Base-by-base conservation (phyloP, 768 basidiomycete species). In the Scleroderma citrinum region DNA sequence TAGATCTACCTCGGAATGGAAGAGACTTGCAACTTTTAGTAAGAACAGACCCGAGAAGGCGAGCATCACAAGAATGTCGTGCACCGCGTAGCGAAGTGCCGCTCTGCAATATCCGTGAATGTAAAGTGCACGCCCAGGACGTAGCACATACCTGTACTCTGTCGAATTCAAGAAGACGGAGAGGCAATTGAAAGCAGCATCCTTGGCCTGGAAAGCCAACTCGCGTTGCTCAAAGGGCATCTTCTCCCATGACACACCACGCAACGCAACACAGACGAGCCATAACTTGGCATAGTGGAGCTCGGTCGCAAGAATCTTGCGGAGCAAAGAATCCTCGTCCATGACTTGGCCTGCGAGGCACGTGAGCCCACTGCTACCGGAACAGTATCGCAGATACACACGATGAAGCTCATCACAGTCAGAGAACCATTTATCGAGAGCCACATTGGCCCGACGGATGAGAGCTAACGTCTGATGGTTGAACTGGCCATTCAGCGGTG, bases 211-310 rank as follows among this genome's bases (percentile, higher is more conserved):
- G 73, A 95, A 94, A 3, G 92, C 92, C 40, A 95, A 76, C 64
- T 95, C 93, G 34, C 92, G 83, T 62, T 95, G 93, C 65, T 96
- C 93, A 52, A 88, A 91, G 3, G 91, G 83, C 85, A 96, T 91
- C 68, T 92, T 93, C 61, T 96, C 92, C 93, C 92, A 97, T 5
- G 88, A 82, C 21, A 87, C 88, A 16, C 93, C 93, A 51, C 93
- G 81, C 40, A 97, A 71, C 12, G 92, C 92, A 20, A 95, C 85
- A 62, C 93, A 96, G 19, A 93, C 86, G 29, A 95, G 79, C 93
- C 93, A 96, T 5, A 97, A 75, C 64, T 95, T 94, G 24, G 93
- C 89, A 62, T 95, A 93, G 61, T 93, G 84, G 44, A 95, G 72
- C 62, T 96, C 93, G 5, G 86, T 87, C 2, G 83, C 83, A 19